These are phyloP conservation scores for Suillus clintonianus DNA, from an alignment of 768 basidiomycete genomes.

Conservation along the genomic window DNA sequence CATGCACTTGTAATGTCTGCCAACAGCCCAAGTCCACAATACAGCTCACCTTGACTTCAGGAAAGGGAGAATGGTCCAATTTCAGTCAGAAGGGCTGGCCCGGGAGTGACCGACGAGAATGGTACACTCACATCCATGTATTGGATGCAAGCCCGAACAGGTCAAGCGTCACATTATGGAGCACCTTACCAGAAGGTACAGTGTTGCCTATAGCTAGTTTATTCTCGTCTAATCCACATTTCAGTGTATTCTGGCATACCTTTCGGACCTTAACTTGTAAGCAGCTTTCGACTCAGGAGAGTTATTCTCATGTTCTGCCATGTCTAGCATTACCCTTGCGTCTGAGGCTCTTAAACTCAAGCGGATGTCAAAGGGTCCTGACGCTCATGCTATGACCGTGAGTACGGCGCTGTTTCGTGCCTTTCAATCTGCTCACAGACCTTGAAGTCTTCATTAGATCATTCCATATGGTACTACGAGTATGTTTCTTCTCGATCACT, in stretches of 20 bases:
- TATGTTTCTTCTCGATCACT: slow-evolving; percentile 31
- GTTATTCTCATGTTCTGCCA: slow-evolving; percentile 10
- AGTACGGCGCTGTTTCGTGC: slow-evolving; percentile 25
- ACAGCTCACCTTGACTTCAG: slow-evolving; percentile 33
- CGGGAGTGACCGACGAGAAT: slow-evolving; percentile 41
- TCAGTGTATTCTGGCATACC: slow-evolving; percentile 77
- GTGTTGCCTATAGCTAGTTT: not conserved
- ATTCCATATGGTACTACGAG: slow-evolving; percentile 81
- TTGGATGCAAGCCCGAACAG: slow-evolving; percentile 78
- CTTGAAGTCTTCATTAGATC: slow-evolving; percentile 69
- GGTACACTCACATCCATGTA: slow-evolving; percentile 61
- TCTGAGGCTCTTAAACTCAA: slow-evolving; percentile 55
- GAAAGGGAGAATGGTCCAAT: slow-evolving; percentile 72
- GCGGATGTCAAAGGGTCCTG: slow-evolving; percentile 48
- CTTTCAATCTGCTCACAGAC: not conserved
- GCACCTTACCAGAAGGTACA: slow-evolving; percentile 75
- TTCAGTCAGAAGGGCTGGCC: slow-evolving; percentile 58
- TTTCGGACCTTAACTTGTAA: slow-evolving; percentile 80
- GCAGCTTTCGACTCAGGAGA: slow-evolving; percentile 19
- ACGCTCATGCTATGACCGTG: slow-evolving; percentile 62
- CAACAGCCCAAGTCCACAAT: not conserved
- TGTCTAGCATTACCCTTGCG: slow-evolving; percentile 56
- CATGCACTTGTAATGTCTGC: slow-evolving; percentile 26
- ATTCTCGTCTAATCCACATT: slow-evolving; percentile 4
- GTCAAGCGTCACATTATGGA: slow-evolving; percentile 58